phyloP scores from a whole-genome alignment of 768 basidiomycete genomes.

The Lentinula detonsa region DNA sequence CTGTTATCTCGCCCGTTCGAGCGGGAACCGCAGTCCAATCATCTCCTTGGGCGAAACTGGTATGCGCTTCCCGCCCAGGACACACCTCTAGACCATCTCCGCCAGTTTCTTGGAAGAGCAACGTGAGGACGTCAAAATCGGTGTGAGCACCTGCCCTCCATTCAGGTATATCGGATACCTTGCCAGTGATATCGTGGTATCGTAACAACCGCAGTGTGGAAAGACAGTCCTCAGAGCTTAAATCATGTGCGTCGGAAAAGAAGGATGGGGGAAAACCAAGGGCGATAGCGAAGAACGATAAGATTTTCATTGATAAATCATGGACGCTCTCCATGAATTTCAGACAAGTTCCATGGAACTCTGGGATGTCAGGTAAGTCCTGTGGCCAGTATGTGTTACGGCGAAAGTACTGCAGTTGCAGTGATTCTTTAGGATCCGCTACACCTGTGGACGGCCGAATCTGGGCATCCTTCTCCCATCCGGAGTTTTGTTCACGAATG shows the following conservation, averaged over 20 bases:
- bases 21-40: background rate
- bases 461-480: constrained; percentile 2
- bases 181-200: background rate
- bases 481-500: background rate
- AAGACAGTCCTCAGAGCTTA: background rate
- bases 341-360: background rate
- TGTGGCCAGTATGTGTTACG: constrained; percentile 1
- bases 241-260: background rate
- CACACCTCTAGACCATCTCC: background rate
- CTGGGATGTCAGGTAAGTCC: background rate
- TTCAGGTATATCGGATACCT: background rate
- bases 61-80: background rate
- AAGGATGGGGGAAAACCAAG: background rate
- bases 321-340: background rate
- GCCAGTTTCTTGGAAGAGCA: background rate
- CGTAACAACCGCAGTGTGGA: background rate
- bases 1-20: background rate
- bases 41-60: background rate
- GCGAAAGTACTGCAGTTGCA: constrained; percentile 1
- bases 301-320: background rate
- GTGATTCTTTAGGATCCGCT: constrained; percentile 2
- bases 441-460: constrained; percentile 3
- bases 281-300: background rate
- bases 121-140: background rate
- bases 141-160: background rate